phyloP scores from a whole-genome alignment of 495 filamentous ascomycete species.

The Pseudomonodictys pantanalensis region DNA sequence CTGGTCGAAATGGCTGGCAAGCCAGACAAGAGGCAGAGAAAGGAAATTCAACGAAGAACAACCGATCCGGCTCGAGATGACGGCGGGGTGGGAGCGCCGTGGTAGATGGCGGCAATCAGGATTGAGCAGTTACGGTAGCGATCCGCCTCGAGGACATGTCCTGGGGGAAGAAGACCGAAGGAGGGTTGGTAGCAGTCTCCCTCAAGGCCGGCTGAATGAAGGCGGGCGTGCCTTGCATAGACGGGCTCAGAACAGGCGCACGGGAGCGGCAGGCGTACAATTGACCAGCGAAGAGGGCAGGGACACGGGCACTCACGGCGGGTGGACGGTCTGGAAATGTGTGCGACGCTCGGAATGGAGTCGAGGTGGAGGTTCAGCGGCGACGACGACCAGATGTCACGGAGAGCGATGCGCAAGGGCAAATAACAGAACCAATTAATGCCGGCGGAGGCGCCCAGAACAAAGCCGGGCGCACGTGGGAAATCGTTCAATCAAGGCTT shows the following conservation, averaged over 20 bases:
- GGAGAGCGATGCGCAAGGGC: conserved; percentile 25
- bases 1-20: neutral
- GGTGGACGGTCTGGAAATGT: conserved; percentile 16
- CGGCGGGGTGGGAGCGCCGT: neutral
- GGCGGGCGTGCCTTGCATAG: conserved; percentile 36
- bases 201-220: conserved; percentile 27
- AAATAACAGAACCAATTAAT: conserved; percentile 20
- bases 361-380: conserved; percentile 15
- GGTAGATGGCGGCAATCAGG: too few relatives aligned
- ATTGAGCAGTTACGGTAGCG: conserved; percentile 8
- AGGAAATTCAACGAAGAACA: conserved; percentile 6
- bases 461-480: conserved; percentile 29
- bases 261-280: conserved; percentile 21
- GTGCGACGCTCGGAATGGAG: conserved; percentile 22
- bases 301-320: conserved; percentile 2
- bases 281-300: conserved; percentile 3
- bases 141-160: conserved; percentile 16
- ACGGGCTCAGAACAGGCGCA: conserved; percentile 18
- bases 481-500: conserved; percentile 33
- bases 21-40: conserved; percentile 7
- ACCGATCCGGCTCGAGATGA: neutral
- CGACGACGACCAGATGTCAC: conserved; percentile 1
- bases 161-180: conserved; percentile 4
- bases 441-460: conserved; percentile 6
- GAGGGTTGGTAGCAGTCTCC: conserved; percentile 15